phyloP scores from a whole-genome alignment of 1,139 yeast genomes.

The Entelexis paramagnoliae region DNA sequence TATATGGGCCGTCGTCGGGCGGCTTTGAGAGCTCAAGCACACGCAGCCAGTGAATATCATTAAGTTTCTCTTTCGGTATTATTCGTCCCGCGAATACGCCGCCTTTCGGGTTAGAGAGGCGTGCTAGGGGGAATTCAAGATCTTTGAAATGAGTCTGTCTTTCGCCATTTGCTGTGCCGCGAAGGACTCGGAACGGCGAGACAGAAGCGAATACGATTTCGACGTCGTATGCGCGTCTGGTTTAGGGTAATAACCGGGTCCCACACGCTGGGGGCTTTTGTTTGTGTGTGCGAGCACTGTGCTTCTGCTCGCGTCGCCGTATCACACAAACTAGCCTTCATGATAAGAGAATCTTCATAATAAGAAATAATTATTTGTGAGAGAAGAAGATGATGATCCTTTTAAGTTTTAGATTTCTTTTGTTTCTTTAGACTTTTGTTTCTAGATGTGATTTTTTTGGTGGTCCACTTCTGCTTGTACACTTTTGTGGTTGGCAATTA shows the following conservation, averaged over 20 bases:
- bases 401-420: too few species aligned
- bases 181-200: neutral
- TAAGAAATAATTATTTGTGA: too few species aligned
- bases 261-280: neutral
- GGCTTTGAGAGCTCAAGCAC: constrained; percentile 22
- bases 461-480: too few species aligned
- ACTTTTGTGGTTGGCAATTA: constrained; percentile 28
- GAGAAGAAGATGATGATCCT: too few species aligned
- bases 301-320: too few species aligned
- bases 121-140: constrained; percentile 19
- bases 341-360: too few species aligned
- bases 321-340: too few species aligned
- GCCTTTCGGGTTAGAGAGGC: constrained; percentile 17
- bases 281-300: too few species aligned
- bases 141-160: constrained; percentile 2
- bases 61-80: constrained; percentile 19
- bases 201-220: neutral
- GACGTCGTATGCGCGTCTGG: constrained; percentile 1
- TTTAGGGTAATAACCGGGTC: neutral
- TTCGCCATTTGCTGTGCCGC: constrained; percentile 5
- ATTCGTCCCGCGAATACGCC: constrained; percentile 22
- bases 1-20: constrained; percentile 23
- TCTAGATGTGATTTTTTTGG: too few species aligned
- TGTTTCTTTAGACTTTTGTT: too few species aligned
- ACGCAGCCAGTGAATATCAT: constrained; percentile 21